These are phyloP conservation scores for Aureobasidium leucospermi DNA, from an alignment of 2,329 filamentous ascomycete genomes.

Conservation along the genomic window DNA sequence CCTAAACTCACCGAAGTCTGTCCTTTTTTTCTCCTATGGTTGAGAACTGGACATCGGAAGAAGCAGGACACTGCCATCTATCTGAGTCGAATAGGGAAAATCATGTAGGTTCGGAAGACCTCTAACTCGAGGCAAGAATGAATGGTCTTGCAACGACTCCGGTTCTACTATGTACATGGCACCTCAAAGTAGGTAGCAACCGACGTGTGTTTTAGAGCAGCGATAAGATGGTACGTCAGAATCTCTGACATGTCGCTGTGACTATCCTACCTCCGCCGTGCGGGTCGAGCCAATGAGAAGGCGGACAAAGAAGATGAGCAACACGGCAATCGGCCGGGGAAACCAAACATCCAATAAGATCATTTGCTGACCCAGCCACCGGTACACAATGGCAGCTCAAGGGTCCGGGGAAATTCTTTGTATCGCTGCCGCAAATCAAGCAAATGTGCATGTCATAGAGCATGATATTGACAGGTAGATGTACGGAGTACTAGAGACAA, in stretches of 20 bases:
- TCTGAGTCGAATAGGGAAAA: background rate
- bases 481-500: background rate
- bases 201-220: slow-evolving; percentile 2
- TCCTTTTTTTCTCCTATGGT: background rate
- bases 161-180: background rate
- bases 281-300: background rate
- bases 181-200: background rate
- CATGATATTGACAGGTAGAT: background rate
- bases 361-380: slow-evolving; percentile 2
- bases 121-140: background rate
- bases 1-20: slow-evolving; percentile 7
- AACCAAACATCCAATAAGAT: background rate
- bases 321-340: background rate
- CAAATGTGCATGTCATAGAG: background rate
- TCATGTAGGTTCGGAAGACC: background rate
- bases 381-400: background rate
- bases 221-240: background rate
- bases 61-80: background rate
- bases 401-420: slow-evolving; percentile 12
- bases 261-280: background rate
- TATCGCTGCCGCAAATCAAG: background rate
- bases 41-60: background rate
- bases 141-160: background rate
- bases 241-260: slow-evolving; percentile 4
- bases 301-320: background rate